These are phyloP conservation scores for Camellia japonica DNA, from an alignment of 148 eudicot species.

Conservation along the genomic window DNA sequence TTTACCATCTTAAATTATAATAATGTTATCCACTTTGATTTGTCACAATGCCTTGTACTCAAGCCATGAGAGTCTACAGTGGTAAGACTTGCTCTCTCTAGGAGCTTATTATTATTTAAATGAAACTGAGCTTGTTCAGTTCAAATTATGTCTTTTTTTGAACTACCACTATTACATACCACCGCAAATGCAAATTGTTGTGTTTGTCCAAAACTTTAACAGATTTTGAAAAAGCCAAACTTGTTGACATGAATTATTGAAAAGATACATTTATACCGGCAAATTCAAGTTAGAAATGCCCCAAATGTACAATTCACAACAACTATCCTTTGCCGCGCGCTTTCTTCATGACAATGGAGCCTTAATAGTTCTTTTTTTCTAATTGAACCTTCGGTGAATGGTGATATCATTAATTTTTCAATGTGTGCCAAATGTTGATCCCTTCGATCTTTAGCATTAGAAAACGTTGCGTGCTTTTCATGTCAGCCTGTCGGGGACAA, in stretches of 20 bases:
- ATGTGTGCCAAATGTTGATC: not conserved
- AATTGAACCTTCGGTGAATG: not conserved
- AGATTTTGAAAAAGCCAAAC: not conserved
- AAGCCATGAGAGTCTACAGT: no score
- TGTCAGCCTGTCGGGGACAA: slow-evolving; percentile 1
- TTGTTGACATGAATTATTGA: no score
- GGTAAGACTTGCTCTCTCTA: no score
- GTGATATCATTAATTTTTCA: not conserved
- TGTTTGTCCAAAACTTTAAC: not conserved
- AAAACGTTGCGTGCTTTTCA: not conserved
- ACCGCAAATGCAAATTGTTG: not conserved
- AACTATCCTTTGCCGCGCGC: not conserved
- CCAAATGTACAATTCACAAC: slow-evolving; percentile 5
- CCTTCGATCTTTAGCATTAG: not conserved
- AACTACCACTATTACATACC: no score
- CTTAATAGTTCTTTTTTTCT: not conserved
- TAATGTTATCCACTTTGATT: no score
- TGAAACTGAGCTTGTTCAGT: no score
- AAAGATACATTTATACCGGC: slow-evolving; percentile 13
- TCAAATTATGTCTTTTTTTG: no score
- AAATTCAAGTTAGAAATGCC: not conserved
- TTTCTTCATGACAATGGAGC: not conserved
- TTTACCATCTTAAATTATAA: no score
- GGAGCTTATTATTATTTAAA: no score
- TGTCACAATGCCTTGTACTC: no score